Percentiles rank a stretch among this genome's conserved stretches.
Conservation (phyloP, 129 eudicot species). For the Erigeron canadensis region DNA sequence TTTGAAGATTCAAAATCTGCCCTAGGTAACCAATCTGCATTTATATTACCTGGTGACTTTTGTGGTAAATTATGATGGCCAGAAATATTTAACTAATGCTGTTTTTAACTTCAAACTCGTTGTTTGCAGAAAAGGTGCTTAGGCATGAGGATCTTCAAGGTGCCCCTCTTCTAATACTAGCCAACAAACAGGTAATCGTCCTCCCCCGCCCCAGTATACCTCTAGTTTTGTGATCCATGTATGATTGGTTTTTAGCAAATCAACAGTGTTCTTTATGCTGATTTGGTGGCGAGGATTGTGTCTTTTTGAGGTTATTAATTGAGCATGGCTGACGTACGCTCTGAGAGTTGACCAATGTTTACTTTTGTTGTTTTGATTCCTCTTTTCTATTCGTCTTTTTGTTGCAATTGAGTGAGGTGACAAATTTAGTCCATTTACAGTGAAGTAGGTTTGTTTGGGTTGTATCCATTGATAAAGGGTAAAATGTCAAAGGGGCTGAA, state of each 20-base stretch:
- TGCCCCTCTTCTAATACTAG: conserved; percentile 90
- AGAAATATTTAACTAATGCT: neutral
- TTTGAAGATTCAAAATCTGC: conserved; percentile 98
- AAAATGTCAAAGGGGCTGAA: neutral
- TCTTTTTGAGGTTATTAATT: conserved; percentile 3
- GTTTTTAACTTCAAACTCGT: conserved; percentile 9
- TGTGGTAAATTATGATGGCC: conserved; percentile 6
- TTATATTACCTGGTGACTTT: conserved; percentile 11
- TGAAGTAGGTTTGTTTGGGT: neutral
- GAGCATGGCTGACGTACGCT: conserved; percentile 8
- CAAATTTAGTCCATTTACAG: neutral
- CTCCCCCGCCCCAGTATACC: conserved; percentile 2
- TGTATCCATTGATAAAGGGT: neutral
- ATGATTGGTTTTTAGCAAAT: neutral
- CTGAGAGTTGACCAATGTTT: neutral
- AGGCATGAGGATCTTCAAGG: conserved; percentile 96
- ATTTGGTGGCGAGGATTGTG: conserved; percentile 7
- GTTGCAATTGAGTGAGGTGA: conserved; percentile 19
- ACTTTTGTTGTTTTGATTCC: conserved; percentile 15
- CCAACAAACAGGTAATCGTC: conserved; percentile 82
- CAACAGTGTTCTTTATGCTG: neutral
- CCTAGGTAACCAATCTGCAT: conserved; percentile 50
- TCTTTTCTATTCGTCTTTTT: conserved; percentile 10
- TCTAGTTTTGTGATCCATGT: conserved; percentile 2
- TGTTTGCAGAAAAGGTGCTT: conserved; percentile 78